Percentiles rank a stretch among this genome's conserved stretches.
phyloP scores from a whole-genome alignment of 331 rosid species.

The Quercus phellos region DNA sequence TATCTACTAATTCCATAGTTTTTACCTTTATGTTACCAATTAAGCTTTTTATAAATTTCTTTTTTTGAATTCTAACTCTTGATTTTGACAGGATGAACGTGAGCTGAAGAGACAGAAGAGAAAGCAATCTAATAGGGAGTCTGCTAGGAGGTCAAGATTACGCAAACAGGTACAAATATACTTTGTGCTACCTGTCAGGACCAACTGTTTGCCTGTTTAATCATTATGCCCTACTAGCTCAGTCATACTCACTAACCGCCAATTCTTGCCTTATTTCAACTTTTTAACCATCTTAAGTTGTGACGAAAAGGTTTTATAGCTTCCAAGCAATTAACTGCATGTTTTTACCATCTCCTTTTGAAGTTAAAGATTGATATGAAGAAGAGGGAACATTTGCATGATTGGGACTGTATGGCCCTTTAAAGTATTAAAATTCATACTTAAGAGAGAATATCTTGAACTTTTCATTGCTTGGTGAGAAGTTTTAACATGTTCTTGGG shows the following conservation, averaged over 20 bases:
- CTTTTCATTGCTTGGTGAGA: neutral
- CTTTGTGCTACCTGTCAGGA: neutral
- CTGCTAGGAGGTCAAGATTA: conserved; percentile 94
- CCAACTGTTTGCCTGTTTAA: neutral
- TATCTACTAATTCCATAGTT: neutral
- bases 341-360: neutral
- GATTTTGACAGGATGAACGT: conserved; percentile 73
- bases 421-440: neutral
- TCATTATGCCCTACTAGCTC: neutral
- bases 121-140: conserved; percentile 95
- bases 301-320: neutral
- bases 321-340: neutral
- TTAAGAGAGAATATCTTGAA: neutral
- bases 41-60: neutral
- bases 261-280: neutral
- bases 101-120: conserved; percentile 92
- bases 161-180: conserved; percentile 77
- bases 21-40: neutral
- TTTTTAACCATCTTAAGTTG: neutral
- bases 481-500: neutral
- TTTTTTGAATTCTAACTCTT: conserved; percentile 11
- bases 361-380: neutral
- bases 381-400: neutral
- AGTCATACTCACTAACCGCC: neutral
- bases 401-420: neutral